Evolutionary conservation across 2,329 filamentous ascomycete genomes (phyloP), one percentile per base, ranked within the genome.

Genomic region (Microsporum ferrugineum): DNA sequence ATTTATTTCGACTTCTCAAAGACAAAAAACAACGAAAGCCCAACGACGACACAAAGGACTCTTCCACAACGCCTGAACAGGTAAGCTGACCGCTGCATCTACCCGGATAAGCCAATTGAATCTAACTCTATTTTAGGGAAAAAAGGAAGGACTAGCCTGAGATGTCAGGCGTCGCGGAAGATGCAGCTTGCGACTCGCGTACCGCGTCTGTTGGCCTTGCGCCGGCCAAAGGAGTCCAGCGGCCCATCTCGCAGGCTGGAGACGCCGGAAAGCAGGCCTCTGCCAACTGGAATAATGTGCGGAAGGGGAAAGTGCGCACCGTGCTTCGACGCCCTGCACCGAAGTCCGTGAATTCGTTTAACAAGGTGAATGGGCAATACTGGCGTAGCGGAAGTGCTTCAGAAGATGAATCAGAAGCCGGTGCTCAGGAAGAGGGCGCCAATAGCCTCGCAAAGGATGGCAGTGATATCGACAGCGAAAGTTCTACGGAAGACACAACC

Each of bases 241-340:
- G 66, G 60, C 65, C 64, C 65, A 65, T 65, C 58, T 68, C 12
- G 63, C 68, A 62, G 64, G 73, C 73, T 2, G 70, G 68, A 38
- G 74, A 72, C 23, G 70, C 67, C 2, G 65, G 67, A 1, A 76
- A 76, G 60, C 74, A 69, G 56, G 66, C 66, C 6, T 67, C 65
- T n/a, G 61, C 71, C 0, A 76, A 71, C 60, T 79, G 77, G 77
- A 79, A 79, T 58, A 71, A 75, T 61, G 73, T 72, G 23, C 73
- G 72, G 29, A 75, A 74, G 56, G 70, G 69, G 49, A 70, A 71
- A 6, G 71, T 79, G 53, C 70, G 77, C 43, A 79, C 75, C 14
- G 73, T 73, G 0, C 72, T 79, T 59, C 69, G 72, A 33, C 68
- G 68, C 60, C 63, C 63, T 27, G 66, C 61, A 3, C 55, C 53